Evolutionary conservation across 768 basidiomycete genomes (phyloP).

Genomic region (Termitomyces sp.): DNA sequence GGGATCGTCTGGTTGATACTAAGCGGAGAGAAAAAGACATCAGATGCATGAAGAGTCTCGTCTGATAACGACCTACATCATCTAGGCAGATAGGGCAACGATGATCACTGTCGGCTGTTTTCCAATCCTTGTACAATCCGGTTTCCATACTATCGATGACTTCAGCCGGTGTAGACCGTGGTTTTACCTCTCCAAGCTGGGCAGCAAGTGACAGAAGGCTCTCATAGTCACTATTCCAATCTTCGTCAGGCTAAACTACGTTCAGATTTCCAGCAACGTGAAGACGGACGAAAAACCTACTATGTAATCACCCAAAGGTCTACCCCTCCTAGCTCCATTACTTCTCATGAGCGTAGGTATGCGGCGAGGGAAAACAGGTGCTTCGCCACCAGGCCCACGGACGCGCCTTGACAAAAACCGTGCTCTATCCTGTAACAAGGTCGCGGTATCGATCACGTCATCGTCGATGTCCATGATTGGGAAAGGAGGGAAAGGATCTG

Average conservation of each 20-base stretch:
- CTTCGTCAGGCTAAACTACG: slow-evolving; percentile 59
- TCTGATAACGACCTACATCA: slow-evolving; percentile 48
- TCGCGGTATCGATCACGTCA: not conserved
- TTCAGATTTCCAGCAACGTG: slow-evolving; percentile 6
- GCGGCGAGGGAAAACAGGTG: slow-evolving; percentile 14
- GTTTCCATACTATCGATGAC: slow-evolving; percentile 57
- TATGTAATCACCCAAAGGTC: slow-evolving; percentile 42
- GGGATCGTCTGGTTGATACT: slow-evolving; percentile 63
- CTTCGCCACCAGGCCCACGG: slow-evolving; percentile 6
- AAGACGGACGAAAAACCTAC: slow-evolving; percentile 28
- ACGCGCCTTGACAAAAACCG: slow-evolving; percentile 3
- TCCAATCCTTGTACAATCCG: slow-evolving; percentile 66
- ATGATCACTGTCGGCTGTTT: slow-evolving; percentile 56
- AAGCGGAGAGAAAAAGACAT: slow-evolving; percentile 4
- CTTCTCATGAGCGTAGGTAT: slow-evolving; percentile 11
- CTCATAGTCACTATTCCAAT: slow-evolving; percentile 76
- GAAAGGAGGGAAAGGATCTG: not conserved
- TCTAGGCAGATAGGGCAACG: slow-evolving; percentile 84
- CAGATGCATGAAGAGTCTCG: slow-evolving; percentile 7
- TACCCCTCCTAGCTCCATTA: slow-evolving; percentile 14
- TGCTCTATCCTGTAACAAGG: not conserved
- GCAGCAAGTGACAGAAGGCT: slow-evolving; percentile 53
- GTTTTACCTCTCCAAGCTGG: slow-evolving; percentile 63
- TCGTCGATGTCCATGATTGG: slow-evolving; percentile 2
- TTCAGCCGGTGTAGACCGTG: slow-evolving; percentile 57